Conservation (phyloP, 2,329 filamentous ascomycete genomes). For the Botryotinia convoluta region DNA sequence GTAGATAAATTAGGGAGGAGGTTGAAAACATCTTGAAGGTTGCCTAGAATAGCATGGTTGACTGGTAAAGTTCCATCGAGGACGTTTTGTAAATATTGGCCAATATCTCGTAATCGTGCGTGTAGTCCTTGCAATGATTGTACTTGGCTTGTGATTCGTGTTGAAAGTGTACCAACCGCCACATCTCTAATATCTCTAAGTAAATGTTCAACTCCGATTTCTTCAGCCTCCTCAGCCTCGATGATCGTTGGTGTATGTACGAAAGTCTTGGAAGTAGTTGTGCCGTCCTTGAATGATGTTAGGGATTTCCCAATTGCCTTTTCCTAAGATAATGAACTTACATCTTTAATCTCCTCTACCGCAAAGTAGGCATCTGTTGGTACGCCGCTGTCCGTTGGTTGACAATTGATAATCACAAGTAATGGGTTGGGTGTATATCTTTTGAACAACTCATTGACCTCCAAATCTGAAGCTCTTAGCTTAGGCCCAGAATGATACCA, state of each 20-base stretch:
- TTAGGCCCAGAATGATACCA: slow-evolving; percentile 99
- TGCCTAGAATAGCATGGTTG: slow-evolving; percentile 95
- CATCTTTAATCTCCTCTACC: slow-evolving; percentile 99
- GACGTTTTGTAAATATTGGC: slow-evolving; percentile 92
- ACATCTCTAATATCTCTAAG: slow-evolving; percentile 98
- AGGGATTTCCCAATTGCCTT: slow-evolving; percentile 17
- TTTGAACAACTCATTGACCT: slow-evolving; percentile 99
- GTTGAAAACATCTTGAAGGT: slow-evolving; percentile 99
- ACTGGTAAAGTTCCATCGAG: slow-evolving; percentile 88
- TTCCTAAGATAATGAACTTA: slow-evolving; percentile 46
- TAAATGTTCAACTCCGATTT: slow-evolving; percentile 97
- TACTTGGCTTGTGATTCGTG: slow-evolving; percentile 94
- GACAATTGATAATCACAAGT: slow-evolving; percentile 96
- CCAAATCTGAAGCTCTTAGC: slow-evolving; percentile 90
- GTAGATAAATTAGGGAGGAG: slow-evolving; percentile 93
- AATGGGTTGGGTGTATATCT: slow-evolving; percentile 95
- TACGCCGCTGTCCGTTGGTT: slow-evolving; percentile 95
- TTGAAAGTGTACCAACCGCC: slow-evolving; percentile 92
- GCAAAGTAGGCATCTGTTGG: slow-evolving; percentile 99
- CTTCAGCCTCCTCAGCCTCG: slow-evolving; percentile 97
- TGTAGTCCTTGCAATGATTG: slow-evolving; percentile 96
- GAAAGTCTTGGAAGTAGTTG: slow-evolving; percentile 94
- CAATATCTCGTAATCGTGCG: slow-evolving; percentile 90
- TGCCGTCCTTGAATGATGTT: slow-evolving; percentile 70
- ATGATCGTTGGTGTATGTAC: slow-evolving; percentile 98